Percentiles rank a stretch among this genome's conserved stretches.
Conservation (phyloP, 352 stramenopile species). For the Aphanomyces astaci region DNA sequence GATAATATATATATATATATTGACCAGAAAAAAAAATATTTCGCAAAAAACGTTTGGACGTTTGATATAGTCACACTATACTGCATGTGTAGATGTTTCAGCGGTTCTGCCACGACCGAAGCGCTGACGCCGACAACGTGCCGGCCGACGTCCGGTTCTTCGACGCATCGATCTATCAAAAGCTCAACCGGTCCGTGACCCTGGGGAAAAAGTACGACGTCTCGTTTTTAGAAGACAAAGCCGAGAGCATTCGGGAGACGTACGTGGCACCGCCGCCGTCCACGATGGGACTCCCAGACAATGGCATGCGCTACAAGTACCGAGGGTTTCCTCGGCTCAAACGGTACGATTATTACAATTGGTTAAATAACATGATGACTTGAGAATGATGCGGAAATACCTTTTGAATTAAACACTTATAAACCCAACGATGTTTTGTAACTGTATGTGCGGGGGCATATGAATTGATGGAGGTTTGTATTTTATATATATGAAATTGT, state of each 20-base stretch:
- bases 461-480: too few relatives aligned
- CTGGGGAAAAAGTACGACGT: slow-evolving; percentile 78
- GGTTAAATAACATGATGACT: too few relatives aligned
- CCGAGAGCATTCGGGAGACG: slow-evolving; percentile 70
- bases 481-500: too few relatives aligned
- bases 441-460: too few relatives aligned
- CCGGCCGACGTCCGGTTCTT: slow-evolving; percentile 76
- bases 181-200: slow-evolving; percentile 66
- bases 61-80: too few relatives aligned
- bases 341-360: slow-evolving; percentile 42
- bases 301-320: slow-evolving; percentile 79
- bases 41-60: too few relatives aligned
- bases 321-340: slow-evolving; percentile 74
- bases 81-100: slow-evolving; percentile 50
- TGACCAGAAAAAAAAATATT: too few relatives aligned
- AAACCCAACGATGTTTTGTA: too few relatives aligned
- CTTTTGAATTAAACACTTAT: too few relatives aligned
- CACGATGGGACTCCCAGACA: slow-evolving; percentile 67
- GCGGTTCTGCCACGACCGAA: slow-evolving; percentile 71
- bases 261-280: slow-evolving; percentile 74
- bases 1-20: not conserved
- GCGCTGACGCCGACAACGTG: slow-evolving; percentile 49
- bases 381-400: too few relatives aligned
- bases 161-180: slow-evolving; percentile 80
- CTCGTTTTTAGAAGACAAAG: slow-evolving; percentile 67